These are phyloP conservation scores for Naegleria fowleri DNA, from an alignment of 208 protist genomes.

Conservation along the genomic window DNA sequence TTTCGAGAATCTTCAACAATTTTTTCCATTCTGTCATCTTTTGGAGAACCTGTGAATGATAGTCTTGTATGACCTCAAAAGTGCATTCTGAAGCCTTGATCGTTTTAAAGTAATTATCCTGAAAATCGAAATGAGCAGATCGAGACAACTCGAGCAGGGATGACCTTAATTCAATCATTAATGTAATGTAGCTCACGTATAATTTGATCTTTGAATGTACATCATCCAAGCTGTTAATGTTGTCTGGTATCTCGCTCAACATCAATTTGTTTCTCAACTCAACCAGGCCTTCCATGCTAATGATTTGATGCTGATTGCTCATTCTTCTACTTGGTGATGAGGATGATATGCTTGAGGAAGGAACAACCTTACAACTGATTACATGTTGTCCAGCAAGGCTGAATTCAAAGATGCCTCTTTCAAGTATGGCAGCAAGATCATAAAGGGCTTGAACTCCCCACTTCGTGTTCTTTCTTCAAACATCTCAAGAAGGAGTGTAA, in stretches of 20 bases:
- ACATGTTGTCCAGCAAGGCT: not conserved
- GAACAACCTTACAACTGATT: not conserved
- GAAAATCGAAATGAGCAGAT: not conserved
- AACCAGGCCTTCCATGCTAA: not conserved
- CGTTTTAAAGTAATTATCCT: not conserved
- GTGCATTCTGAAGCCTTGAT: not conserved
- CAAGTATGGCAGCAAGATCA: not conserved
- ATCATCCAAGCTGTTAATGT: not conserved
- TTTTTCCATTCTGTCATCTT: not conserved
- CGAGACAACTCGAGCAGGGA: not conserved
- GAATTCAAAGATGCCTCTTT: not conserved
- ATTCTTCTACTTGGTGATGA: not conserved
- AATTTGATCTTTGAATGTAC: not conserved
- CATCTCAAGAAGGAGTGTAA: not conserved
- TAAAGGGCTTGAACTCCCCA: slow-evolving; percentile 7
- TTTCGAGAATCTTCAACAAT: not conserved
- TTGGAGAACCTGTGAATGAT: not conserved
- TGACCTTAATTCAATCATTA: not conserved
- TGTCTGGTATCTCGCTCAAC: slow-evolving; percentile 4
- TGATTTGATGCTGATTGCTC: not conserved
- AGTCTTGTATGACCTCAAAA: not conserved
- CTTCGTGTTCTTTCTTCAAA: slow-evolving; percentile 16
- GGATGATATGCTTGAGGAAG: not conserved
- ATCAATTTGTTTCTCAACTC: slow-evolving; percentile 11
- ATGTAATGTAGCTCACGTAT: not conserved